These are phyloP conservation scores for Mycena galericulata DNA, from an alignment of 768 basidiomycete species.

Conservation along the genomic window DNA sequence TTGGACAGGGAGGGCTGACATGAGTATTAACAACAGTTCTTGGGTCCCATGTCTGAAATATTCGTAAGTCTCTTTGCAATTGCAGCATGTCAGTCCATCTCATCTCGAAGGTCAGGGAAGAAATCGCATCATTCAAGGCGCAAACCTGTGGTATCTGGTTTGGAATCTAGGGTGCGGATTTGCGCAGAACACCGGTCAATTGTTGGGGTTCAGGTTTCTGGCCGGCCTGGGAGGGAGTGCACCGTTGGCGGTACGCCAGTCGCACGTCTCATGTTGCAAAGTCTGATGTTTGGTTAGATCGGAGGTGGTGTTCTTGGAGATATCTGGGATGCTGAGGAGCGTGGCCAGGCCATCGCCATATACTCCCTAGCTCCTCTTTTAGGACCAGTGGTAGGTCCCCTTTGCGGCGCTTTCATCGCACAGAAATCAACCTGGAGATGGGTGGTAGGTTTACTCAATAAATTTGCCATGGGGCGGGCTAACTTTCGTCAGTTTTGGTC, in stretches of 20 bases:
- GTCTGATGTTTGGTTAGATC: conserved; percentile 43
- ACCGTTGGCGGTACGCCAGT: conserved; percentile 65
- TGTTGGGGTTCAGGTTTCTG: conserved; percentile 77
- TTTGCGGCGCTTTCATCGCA: conserved; percentile 64
- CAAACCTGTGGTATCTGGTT: conserved; percentile 45
- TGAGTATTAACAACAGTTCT: background rate
- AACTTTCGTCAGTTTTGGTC: conserved; percentile 63
- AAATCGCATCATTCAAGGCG: conserved; percentile 24
- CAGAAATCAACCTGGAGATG: conserved; percentile 29
- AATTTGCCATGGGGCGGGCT: background rate
- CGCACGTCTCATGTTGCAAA: conserved; percentile 51
- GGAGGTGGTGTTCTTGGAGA: conserved; percentile 78
- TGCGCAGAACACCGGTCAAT: conserved; percentile 64
- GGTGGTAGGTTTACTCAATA: conserved; percentile 7
- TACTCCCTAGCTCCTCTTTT: conserved; percentile 75
- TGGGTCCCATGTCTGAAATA: conserved; percentile 77
- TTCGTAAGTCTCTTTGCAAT: conserved; percentile 38
- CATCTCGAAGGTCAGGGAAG: background rate
- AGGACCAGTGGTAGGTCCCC: conserved; percentile 73
- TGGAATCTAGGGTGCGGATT: conserved; percentile 79
- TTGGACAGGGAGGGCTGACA: background rate
- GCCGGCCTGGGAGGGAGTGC: conserved; percentile 81
- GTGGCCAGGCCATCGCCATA: conserved; percentile 72
- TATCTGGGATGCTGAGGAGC: conserved; percentile 69
- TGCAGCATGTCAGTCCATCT: background rate